Percentiles rank a stretch among this genome's conserved stretches.
Conservation (phyloP, 768 basidiomycete genomes). For the Trametes cinnabarina region DNA sequence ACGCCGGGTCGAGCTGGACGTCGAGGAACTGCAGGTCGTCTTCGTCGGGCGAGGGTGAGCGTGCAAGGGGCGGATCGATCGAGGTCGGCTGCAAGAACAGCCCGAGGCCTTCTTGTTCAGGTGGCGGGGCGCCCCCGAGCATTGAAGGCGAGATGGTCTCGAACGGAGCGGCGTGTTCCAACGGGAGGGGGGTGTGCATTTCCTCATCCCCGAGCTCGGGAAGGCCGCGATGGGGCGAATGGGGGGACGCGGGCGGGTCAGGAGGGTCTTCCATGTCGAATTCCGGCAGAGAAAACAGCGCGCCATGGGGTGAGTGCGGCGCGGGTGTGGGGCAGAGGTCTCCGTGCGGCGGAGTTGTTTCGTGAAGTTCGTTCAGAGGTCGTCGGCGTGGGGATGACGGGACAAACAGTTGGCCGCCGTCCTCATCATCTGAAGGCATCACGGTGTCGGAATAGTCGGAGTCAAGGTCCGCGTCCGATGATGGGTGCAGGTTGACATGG, state of each 20-base stretch:
- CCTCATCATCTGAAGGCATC: slow-evolving; percentile 22
- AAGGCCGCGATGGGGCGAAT: slow-evolving; percentile 22
- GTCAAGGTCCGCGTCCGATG: slow-evolving; percentile 13
- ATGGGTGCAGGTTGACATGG: slow-evolving; percentile 5
- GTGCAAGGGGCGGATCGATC: slow-evolving; percentile 21
- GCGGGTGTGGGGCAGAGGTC: slow-evolving; percentile 18
- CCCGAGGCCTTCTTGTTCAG: slow-evolving; percentile 22
- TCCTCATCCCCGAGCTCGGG: slow-evolving; percentile 15
- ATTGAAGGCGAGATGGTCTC: slow-evolving; percentile 26
- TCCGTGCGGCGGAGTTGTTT: slow-evolving; percentile 4
- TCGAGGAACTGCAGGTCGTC: slow-evolving; percentile 29
- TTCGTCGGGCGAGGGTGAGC: slow-evolving; percentile 28
- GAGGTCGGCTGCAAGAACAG: slow-evolving; percentile 25
- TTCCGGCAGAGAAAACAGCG: slow-evolving; percentile 10
- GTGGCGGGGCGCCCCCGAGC: slow-evolving; percentile 10
- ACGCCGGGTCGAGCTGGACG: slow-evolving; percentile 24
- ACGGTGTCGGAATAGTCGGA: slow-evolving; percentile 21
- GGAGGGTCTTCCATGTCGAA: slow-evolving; percentile 15
- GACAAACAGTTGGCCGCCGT: neutral
- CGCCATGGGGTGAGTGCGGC: slow-evolving; percentile 20
- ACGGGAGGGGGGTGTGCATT: neutral
- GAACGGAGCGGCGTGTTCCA: slow-evolving; percentile 1
- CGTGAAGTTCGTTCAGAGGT: slow-evolving; percentile 14
- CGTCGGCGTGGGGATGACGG: slow-evolving; percentile 13
- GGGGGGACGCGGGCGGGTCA: slow-evolving; percentile 18